Conservation (phyloP, 2,329 filamentous ascomycete species). For the Scedosporium minutisporum region DNA sequence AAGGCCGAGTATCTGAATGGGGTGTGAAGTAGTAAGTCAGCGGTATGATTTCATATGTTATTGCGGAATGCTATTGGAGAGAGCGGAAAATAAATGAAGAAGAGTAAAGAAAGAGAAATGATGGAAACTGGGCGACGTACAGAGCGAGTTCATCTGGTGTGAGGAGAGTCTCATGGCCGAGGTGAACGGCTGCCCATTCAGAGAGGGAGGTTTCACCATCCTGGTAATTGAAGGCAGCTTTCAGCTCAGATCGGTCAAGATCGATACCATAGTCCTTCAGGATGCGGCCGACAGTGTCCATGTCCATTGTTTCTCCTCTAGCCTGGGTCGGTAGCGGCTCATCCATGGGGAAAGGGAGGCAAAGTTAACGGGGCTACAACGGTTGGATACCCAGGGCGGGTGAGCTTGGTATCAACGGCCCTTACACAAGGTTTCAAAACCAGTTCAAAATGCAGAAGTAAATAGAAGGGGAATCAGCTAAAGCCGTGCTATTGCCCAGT, state of each 20-base stretch:
- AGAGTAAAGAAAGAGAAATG: neutral
- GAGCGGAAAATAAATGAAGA: neutral
- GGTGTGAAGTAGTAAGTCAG: neutral
- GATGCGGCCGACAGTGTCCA: constrained; percentile 11
- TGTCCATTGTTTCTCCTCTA: constrained; percentile 7
- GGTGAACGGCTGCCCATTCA: constrained; percentile 40
- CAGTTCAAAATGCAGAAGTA: too few species aligned
- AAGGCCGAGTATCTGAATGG: constrained; percentile 37
- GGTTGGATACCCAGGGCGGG: too few species aligned
- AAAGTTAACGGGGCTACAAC: too few species aligned
- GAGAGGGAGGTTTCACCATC: constrained; percentile 17
- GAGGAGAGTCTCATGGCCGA: constrained; percentile 41
- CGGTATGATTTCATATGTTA: neutral
- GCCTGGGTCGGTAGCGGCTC: neutral
- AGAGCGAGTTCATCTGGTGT: constrained; percentile 42
- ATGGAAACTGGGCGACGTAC: constrained; percentile 25
- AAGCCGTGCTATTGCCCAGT: too few species aligned
- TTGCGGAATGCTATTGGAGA: neutral
- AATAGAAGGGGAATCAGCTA: too few species aligned
- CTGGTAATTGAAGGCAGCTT: constrained; percentile 19
- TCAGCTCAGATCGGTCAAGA: constrained; percentile 25
- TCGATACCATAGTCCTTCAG: constrained; percentile 21
- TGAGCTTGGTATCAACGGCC: too few species aligned
- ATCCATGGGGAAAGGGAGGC: constrained; percentile 4
- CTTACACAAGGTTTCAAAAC: too few species aligned